phyloP scores from a whole-genome alignment of 2,329 filamentous ascomycete species.

The Albifimbria verrucaria region DNA sequence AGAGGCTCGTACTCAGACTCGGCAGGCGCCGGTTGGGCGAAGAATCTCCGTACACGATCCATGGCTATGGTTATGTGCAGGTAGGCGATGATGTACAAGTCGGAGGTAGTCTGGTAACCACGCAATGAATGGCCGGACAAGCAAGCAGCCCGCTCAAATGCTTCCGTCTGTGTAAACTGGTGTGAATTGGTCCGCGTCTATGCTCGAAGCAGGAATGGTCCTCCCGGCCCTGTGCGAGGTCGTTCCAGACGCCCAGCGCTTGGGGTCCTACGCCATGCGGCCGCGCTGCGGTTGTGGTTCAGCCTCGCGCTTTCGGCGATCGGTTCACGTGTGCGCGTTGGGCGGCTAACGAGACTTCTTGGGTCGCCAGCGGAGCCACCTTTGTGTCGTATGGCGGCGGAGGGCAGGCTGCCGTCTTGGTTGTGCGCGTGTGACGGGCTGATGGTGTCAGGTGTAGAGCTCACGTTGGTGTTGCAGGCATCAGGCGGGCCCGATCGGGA shows the following conservation, averaged over 20 bases:
- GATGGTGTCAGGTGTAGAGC: background rate
- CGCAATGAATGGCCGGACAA: background rate
- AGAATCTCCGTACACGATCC: slow-evolving; percentile 22
- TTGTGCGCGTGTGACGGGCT: background rate
- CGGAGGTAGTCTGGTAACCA: background rate
- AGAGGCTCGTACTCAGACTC: slow-evolving; percentile 31
- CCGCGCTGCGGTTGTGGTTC: background rate
- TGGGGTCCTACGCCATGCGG: background rate
- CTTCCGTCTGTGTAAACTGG: background rate
- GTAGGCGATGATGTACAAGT: background rate
- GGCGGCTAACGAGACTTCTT: too few relatives aligned
- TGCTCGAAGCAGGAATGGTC: background rate
- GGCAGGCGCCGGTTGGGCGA: slow-evolving; percentile 15
- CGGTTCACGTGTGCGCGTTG: too few relatives aligned
- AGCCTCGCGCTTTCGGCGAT: background rate
- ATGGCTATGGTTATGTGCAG: slow-evolving; percentile 16
- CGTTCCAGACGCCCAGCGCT: background rate
- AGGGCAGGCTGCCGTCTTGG: too few relatives aligned
- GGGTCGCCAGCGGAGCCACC: too few relatives aligned
- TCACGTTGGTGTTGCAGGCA: background rate
- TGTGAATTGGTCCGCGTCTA: background rate
- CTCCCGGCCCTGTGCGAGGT: background rate
- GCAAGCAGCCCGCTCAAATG: too few relatives aligned
- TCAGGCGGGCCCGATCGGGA: too few relatives aligned
- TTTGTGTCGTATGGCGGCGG: too few relatives aligned